Percentiles rank a stretch among this genome's conserved stretches.
phyloP scores from a whole-genome alignment of 2,329 filamentous ascomycete species.

The Ascochyta viciae-villosae region DNA sequence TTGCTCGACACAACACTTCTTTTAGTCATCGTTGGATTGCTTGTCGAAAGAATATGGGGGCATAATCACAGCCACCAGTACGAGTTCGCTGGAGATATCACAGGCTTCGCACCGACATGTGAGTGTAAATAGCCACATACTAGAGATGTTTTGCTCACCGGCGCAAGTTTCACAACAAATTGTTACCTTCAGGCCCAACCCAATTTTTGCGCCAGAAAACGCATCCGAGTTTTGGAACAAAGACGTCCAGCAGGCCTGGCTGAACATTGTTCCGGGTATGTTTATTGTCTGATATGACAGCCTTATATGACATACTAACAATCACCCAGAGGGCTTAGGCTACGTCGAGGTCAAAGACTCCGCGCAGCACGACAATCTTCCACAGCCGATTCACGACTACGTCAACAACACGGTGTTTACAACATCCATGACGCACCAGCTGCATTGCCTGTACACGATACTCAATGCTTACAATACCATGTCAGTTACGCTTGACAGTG shows the following conservation, averaged over 20 bases:
- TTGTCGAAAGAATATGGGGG: slow-evolving; percentile 36
- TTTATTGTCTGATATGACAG: neutral
- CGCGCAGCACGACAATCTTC: slow-evolving; percentile 34
- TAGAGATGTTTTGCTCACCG: neutral
- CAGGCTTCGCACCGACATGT: slow-evolving; percentile 45
- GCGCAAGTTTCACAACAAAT: slow-evolving; percentile 40
- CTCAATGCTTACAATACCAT: slow-evolving; percentile 43
- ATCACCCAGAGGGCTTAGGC: slow-evolving; percentile 36
- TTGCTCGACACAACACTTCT: slow-evolving; percentile 39
- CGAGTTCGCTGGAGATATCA: slow-evolving; percentile 40
- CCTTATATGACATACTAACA: slow-evolving; percentile 1
- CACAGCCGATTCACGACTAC: slow-evolving; percentile 43
- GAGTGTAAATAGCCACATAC: neutral
- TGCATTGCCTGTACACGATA: slow-evolving; percentile 45
- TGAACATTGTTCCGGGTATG: slow-evolving; percentile 42
- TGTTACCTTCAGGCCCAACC: slow-evolving; percentile 34
- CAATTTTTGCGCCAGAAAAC: slow-evolving; percentile 38
- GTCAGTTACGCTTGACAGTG: slow-evolving; percentile 21
- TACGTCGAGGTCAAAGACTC: slow-evolving; percentile 39
- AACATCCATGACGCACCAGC: slow-evolving; percentile 44
- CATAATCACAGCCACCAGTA: slow-evolving; percentile 19
- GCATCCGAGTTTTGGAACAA: slow-evolving; percentile 39
- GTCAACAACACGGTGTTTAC: slow-evolving; percentile 40
- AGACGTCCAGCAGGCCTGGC: slow-evolving; percentile 41
- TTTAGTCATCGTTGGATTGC: slow-evolving; percentile 36